phyloP scores from a whole-genome alignment of 139 green algal species.

The Tetradesmus lagerheimii region DNA sequence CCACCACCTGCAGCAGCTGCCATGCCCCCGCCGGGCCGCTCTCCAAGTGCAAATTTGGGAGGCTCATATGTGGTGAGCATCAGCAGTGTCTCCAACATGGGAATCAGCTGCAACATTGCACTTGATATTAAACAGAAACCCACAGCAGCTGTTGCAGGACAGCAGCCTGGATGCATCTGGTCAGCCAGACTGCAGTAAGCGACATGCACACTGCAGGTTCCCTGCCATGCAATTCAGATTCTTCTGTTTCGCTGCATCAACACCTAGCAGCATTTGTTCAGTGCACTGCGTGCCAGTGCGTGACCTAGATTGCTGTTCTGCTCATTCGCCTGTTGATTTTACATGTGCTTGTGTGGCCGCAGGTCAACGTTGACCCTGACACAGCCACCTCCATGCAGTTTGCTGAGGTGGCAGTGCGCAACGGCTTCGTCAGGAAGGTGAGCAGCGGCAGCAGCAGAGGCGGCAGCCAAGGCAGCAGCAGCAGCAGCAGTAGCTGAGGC shows the following conservation, averaged over 20 bases:
- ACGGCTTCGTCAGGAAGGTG: constrained; percentile 73
- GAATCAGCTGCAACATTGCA: neutral
- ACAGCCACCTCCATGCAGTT: constrained; percentile 42
- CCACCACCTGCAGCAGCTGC: constrained; percentile 7
- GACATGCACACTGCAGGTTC: neutral
- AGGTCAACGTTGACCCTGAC: constrained; percentile 37
- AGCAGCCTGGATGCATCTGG: neutral
- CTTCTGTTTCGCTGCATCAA: neutral
- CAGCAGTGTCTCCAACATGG: neutral
- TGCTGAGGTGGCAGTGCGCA: constrained; percentile 56
- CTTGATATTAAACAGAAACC: neutral
- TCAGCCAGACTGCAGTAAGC: neutral
- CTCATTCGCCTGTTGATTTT: neutral
- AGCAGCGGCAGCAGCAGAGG: neutral
- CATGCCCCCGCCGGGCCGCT: neutral
- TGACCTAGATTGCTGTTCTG: too few relatives aligned
- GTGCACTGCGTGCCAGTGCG: too few relatives aligned
- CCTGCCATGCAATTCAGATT: neutral
- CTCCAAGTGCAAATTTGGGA: neutral
- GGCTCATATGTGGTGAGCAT: constrained; percentile 12
- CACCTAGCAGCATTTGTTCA: too few relatives aligned
- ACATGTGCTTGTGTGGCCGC: neutral
- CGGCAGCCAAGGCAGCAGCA: neutral
- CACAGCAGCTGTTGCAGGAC: neutral
- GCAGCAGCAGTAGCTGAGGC: neutral